Base-by-base conservation (phyloP, 192 early-diverging fungal species). In the Coemansia sp. region DNA sequence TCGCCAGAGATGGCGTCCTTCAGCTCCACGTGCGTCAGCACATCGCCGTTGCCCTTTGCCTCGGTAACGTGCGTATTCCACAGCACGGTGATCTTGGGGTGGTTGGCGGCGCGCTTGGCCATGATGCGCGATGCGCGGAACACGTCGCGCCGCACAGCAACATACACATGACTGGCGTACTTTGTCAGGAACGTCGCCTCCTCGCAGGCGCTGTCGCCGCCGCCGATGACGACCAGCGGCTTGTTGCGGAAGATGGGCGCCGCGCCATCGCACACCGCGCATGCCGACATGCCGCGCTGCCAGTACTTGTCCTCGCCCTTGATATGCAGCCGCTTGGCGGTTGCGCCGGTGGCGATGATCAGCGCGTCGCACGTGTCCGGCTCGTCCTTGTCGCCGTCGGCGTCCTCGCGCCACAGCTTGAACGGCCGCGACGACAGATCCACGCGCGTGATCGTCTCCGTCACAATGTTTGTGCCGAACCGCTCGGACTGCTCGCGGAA, bases 241-340 rank as follows among this genome's bases (percentile, higher is more conserved):
- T 95, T 94, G 73, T 95, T 91, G 64, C 93, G 87, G 87, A 97
- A 99, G 62, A 98, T 94, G 19, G 97, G 97, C 19, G 91, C 94
- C 45, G 95, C 94, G 65, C 95, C 97, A 74, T 99, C 97, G 82
- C 97, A 99, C 44, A 99, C 97, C 53, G 97, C 97, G 67, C 97
- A 99, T 6, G 97, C 97, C 57, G 92, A 95, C 80, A 99, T 99
- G 64, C 97, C 97, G n/a, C 89, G 89, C 78, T 98, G 94, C 97
- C 97, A 97, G 85, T 92, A 95, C 19, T 59, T 81, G 44, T 96
- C 95, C 69, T 97, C 95, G 57, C 95, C 95, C 33, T 86, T 83
- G 58, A 97, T 91, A 74, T 84, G 19, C 78, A 95, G 84, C 55
- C 97, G 85, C 83, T 93, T 96, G 55, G 97, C 97, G n/a, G 94